Percentiles rank a stretch among this genome's conserved stretches.
Conservation (phyloP, 495 filamentous ascomycete genomes). For the Terfezia boudieri region DNA sequence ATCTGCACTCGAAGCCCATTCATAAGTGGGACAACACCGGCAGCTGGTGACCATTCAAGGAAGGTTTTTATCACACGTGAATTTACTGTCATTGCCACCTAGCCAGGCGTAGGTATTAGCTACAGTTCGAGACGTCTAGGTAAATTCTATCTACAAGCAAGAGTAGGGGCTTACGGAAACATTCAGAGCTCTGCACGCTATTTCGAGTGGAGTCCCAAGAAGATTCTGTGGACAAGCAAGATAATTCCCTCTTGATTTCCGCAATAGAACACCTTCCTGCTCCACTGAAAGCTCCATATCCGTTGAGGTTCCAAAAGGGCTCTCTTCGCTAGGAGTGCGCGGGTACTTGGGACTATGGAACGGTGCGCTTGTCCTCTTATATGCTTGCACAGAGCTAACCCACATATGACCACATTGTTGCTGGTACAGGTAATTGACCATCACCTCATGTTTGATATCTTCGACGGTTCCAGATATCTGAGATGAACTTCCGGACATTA, state of each 20-base stretch:
- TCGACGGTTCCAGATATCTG: conserved; percentile 22
- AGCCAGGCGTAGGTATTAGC: background rate
- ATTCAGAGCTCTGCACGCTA: conserved; percentile 43
- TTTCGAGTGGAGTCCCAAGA: conserved; percentile 32
- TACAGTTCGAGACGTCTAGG: background rate
- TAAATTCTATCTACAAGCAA: background rate
- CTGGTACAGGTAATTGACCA: conserved; percentile 64
- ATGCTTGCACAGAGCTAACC: conserved; percentile 34
- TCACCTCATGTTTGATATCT: conserved; percentile 63
- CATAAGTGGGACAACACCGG: conserved; percentile 48
- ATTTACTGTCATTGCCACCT: conserved; percentile 63
- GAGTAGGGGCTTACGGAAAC: conserved; percentile 30
- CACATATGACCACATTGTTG: conserved; percentile 50
- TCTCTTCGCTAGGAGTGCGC: background rate
- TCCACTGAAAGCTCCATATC: conserved; percentile 19
- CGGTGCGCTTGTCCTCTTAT: background rate
- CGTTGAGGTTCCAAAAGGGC: background rate
- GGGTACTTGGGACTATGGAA: background rate
- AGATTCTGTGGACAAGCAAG: conserved; percentile 45
- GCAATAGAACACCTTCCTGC: conserved; percentile 48
- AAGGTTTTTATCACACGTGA: conserved; percentile 56
- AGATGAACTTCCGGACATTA: background rate
- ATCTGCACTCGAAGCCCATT: conserved; percentile 56
- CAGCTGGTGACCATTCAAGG: conserved; percentile 44
- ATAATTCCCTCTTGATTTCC: conserved; percentile 42